Conservation (phyloP, 2,329 filamentous ascomycete species). For the Drechslerella stenobrocha region DNA sequence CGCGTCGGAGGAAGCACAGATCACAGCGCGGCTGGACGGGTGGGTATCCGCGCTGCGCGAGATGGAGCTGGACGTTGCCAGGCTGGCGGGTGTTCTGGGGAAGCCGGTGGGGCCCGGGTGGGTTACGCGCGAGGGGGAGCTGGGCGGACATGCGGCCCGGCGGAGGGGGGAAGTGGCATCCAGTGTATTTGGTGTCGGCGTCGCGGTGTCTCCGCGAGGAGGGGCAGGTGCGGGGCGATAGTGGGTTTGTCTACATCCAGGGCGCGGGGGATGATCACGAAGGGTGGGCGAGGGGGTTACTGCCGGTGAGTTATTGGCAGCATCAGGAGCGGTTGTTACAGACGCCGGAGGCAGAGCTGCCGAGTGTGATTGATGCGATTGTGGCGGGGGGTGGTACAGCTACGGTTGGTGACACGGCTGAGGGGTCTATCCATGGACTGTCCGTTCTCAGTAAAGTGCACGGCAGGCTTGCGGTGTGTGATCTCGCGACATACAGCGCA, state of each 20-base stretch:
- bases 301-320: constrained; percentile 76
- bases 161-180: constrained; percentile 15
- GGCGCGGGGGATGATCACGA: constrained; percentile 94
- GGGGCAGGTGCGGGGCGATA: constrained; percentile 59
- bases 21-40: constrained; percentile 65
- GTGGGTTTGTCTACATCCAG: constrained; percentile 80
- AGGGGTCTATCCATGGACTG: constrained; percentile 52
- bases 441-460: constrained; percentile 21
- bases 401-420: constrained; percentile 27
- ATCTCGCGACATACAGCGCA: constrained; percentile 30
- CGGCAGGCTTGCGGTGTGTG: constrained; percentile 30
- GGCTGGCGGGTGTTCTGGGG: constrained; percentile 8
- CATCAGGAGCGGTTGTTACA: constrained; percentile 65
- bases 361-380: constrained; percentile 59
- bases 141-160: constrained; percentile 7
- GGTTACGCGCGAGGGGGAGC: constrained; percentile 31
- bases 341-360: constrained; percentile 68
- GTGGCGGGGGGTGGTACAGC: constrained; percentile 53
- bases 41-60: constrained; percentile 57
- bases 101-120: constrained; percentile 35
- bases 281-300: constrained; percentile 80
- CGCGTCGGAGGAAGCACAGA: constrained; percentile 76
- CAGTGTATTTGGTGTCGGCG: constrained; percentile 38
- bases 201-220: constrained; percentile 30
- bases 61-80: constrained; percentile 23